Evolutionary conservation across 2,329 filamentous ascomycete species (phyloP), one percentile per base, ranked within the genome.

Genomic region (Sporothrix euskadiensis): DNA sequence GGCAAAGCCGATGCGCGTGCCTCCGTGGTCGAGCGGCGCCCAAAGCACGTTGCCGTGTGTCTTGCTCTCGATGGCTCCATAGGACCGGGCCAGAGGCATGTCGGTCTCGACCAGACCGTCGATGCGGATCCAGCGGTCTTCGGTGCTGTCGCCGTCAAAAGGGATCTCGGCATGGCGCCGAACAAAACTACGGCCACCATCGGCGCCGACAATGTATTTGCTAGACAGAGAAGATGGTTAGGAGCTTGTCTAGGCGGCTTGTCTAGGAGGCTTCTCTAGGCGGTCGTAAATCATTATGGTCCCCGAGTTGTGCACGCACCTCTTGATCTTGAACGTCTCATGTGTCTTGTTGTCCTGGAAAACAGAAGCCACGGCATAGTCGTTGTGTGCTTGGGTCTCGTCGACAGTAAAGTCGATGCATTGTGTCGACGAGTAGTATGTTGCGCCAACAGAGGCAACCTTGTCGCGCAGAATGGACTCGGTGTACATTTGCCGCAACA

Each of bases 341-440:
- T 91, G 90, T 0, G 95, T 98, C 3, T 94, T 91, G 79, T 91
- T 89, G 79, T 93, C 93, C 80, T 98, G 80, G 76, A 92, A 85
- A 0, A 95, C 94, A 0, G 98, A 91, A 73, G 97, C 88, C 82
- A 94, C 97, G 9, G 94, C 93, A 84, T 94, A 90, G 78, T 92
- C 89, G 85, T 98, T 98, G 3, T 94, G 94, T 85, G 98, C 94
- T 0, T 94, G 94, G 83, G 91, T 90, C 19, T 26, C 49, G 70
- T 84, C 79, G 8, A 85, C 69, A 1, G 79, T 75, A 39, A 85
- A 78, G n/a, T 77, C 80, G 4, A 79, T 76, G 61, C 85, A 80
- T 73, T 82, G 80, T 9, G 81, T 78, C 3, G 80, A 81, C 22
- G 80, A 78, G 56, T 81, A 79, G 4, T 84, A 78, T 1, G 78